These are phyloP conservation scores for Sedum album DNA, from an alignment of 164 flowering plant genomes.

Conservation along the genomic window DNA sequence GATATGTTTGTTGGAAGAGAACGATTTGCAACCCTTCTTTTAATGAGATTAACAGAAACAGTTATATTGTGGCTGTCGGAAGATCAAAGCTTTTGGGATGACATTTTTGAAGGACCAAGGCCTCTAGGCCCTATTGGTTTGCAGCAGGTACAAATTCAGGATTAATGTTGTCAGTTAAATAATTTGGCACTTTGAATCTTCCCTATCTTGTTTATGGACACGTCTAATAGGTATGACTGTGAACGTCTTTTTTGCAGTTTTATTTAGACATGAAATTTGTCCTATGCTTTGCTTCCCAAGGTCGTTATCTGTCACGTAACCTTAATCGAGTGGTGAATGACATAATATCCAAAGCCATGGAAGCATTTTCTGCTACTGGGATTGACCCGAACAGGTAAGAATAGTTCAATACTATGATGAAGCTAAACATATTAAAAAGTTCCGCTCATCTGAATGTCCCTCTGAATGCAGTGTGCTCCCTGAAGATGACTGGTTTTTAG, in stretches of 20 bases:
- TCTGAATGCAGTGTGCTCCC: slow-evolving; percentile 52
- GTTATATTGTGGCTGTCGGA: slow-evolving; percentile 87
- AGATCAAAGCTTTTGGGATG: slow-evolving; percentile 98
- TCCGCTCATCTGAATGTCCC: background rate
- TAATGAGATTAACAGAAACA: slow-evolving; percentile 96
- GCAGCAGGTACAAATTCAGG: slow-evolving; percentile 51
- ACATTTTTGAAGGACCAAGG: slow-evolving; percentile 78
- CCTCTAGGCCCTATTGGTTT: slow-evolving; percentile 83
- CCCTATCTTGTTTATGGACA: background rate
- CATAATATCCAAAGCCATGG: slow-evolving; percentile 72
- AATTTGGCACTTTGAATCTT: background rate
- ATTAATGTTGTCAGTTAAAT: background rate
- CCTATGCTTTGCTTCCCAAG: slow-evolving; percentile 80
- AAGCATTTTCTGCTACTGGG: slow-evolving; percentile 74
- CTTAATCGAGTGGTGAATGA: slow-evolving; percentile 76
- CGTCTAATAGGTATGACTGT: background rate
- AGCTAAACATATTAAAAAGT: background rate
- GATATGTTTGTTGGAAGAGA: slow-evolving; percentile 97
- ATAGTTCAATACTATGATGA: background rate
- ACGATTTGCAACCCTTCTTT: slow-evolving; percentile 72
- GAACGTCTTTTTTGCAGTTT: slow-evolving; percentile 46
- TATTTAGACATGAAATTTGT: slow-evolving; percentile 97
- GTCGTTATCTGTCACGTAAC: slow-evolving; percentile 81
- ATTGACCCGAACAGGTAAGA: slow-evolving; percentile 77
- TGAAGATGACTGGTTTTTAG: slow-evolving; percentile 87